phyloP scores from a whole-genome alignment of 441 rosid species.

The Capsella rubella region DNA sequence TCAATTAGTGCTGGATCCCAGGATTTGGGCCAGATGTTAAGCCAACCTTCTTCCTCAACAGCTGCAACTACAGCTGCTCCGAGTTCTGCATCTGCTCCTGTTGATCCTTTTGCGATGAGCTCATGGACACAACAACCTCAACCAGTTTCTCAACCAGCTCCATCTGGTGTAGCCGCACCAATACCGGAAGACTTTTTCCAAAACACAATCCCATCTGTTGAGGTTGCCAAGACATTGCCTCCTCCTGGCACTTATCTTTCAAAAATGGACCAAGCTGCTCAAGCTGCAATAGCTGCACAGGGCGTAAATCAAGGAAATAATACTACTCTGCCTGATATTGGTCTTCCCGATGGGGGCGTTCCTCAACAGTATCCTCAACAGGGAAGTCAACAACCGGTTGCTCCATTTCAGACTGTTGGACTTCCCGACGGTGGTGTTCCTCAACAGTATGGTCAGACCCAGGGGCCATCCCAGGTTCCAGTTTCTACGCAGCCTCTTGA shows the following conservation, averaged over 20 bases:
- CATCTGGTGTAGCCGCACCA: slow-evolving; percentile 60
- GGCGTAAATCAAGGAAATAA: slow-evolving; percentile 47
- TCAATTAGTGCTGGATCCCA: slow-evolving; percentile 67
- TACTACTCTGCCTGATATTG: slow-evolving; percentile 55
- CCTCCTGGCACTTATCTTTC: slow-evolving; percentile 91
- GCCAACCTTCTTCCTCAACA: slow-evolving; percentile 56
- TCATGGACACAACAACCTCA: slow-evolving; percentile 60
- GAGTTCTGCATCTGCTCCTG: slow-evolving; percentile 57
- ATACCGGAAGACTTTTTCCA: slow-evolving; percentile 98
- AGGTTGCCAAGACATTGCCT: slow-evolving; percentile 83
- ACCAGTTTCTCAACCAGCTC: slow-evolving; percentile 61
- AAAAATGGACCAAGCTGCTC: slow-evolving; percentile 72
- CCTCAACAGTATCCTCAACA: slow-evolving; percentile 48
- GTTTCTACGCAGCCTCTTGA: slow-evolving; percentile 85
- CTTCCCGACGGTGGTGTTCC: slow-evolving; percentile 94
- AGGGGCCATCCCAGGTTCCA: slow-evolving; percentile 52
- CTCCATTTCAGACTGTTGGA: slow-evolving; percentile 61
- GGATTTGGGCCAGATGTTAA: slow-evolving; percentile 66
- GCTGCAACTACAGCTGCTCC: slow-evolving; percentile 50
- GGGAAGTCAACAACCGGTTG: slow-evolving; percentile 54
- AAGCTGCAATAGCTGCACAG: slow-evolving; percentile 53
- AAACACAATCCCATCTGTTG: slow-evolving; percentile 86
- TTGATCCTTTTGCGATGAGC: slow-evolving; percentile 74
- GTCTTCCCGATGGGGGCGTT: slow-evolving; percentile 84
- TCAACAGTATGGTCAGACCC: slow-evolving; percentile 64